These are phyloP conservation scores for Pyricularia grisea DNA, from an alignment of 2,329 filamentous ascomycete genomes.

Conservation along the genomic window DNA sequence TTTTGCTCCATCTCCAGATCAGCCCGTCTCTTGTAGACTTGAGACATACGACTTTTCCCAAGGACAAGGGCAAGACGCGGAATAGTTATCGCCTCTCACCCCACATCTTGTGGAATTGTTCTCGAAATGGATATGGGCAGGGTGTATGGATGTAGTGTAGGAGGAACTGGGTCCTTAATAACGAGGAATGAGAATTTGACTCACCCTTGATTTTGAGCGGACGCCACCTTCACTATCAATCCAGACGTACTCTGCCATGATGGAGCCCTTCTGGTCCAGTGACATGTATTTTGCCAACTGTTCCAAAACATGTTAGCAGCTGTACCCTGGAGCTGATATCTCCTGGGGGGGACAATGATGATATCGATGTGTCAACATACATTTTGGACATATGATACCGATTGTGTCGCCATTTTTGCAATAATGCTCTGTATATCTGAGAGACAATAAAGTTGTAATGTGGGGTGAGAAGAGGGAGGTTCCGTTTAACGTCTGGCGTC, in stretches of 20 bases:
- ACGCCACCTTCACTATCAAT: conserved; percentile 75
- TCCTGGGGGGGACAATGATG: not conserved
- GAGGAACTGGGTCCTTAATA: not conserved
- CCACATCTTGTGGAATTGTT: not conserved
- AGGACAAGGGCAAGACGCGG: not conserved
- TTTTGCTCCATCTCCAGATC: not conserved
- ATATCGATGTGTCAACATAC: not conserved
- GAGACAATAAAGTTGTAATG: not conserved
- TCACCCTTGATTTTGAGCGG: conserved; percentile 93
- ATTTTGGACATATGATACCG: conserved; percentile 3
- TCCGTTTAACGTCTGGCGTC: not conserved
- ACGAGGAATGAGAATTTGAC: conserved; percentile 19
- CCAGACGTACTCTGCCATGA: conserved; percentile 73
- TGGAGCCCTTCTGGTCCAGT: conserved; percentile 78
- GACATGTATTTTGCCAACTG: conserved; percentile 88
- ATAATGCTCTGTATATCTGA: not conserved
- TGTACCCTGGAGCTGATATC: no score
- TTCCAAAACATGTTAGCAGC: not conserved
- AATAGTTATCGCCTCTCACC: not conserved
- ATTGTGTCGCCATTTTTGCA: conserved; percentile 3
- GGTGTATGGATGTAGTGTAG: not conserved
- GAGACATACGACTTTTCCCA: not conserved
- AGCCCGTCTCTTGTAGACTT: not conserved
- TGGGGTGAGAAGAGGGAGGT: not conserved
- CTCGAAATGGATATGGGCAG: not conserved